phyloP scores from a whole-genome alignment of 257 asterid species.

The Solanum stenotomum region DNA sequence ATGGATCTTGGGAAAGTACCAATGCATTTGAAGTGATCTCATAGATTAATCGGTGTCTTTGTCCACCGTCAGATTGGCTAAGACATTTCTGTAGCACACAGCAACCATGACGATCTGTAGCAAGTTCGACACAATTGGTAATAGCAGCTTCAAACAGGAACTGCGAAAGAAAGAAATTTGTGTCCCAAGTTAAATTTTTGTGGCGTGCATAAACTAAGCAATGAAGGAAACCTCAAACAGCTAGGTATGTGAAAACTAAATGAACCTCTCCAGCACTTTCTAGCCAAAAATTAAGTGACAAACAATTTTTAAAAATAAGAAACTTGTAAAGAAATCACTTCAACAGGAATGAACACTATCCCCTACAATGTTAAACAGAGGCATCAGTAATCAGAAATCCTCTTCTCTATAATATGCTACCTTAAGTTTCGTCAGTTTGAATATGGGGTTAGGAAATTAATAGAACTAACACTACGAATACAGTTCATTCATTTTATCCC shows the following conservation, averaged over 20 bases:
- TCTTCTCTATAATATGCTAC: neutral
- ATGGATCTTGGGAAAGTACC: slow-evolving; percentile 90
- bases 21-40: slow-evolving; percentile 68
- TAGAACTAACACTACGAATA: neutral
- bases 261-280: neutral
- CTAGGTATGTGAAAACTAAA: neutral
- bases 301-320: neutral
- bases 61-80: slow-evolving; percentile 57
- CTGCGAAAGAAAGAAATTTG: slow-evolving; percentile 28
- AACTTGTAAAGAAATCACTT: neutral
- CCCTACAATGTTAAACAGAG: neutral
- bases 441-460: neutral
- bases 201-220: neutral
- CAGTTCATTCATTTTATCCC: neutral
- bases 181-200: neutral
- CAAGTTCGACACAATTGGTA: slow-evolving; percentile 76
- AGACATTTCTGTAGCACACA: slow-evolving; percentile 93
- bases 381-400: neutral
- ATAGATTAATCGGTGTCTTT: slow-evolving; percentile 51
- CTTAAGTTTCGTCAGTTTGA: neutral
- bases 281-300: neutral
- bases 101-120: slow-evolving; percentile 93
- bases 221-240: neutral
- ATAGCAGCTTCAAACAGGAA: slow-evolving; percentile 86
- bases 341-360: neutral